Conservation (phyloP, 306 rosid species). For the Rubus parviflorus region DNA sequence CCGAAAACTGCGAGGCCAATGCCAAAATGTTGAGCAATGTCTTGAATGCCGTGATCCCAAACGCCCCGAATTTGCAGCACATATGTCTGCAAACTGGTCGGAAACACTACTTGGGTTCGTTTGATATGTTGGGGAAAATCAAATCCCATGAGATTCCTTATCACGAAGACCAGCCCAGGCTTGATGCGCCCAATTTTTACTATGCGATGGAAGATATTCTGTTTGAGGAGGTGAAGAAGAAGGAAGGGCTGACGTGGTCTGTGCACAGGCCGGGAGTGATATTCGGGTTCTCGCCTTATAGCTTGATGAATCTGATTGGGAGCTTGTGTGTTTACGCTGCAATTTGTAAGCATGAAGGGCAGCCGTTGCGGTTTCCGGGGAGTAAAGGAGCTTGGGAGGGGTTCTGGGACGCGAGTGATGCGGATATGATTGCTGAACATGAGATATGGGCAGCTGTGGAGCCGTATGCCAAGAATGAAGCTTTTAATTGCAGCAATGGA, state of each 20-base stretch:
- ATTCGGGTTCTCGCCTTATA: conserved; percentile 59
- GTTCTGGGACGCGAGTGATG: conserved; percentile 45
- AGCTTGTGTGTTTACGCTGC: conserved; percentile 51
- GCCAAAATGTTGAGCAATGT: conserved; percentile 53
- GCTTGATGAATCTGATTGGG: conserved; percentile 49
- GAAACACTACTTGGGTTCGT: conserved; percentile 51
- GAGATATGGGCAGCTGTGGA: conserved; percentile 71
- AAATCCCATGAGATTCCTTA: conserved; percentile 43
- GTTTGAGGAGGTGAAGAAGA: conserved; percentile 44
- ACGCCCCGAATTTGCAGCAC: conserved; percentile 56
- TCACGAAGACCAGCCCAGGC: conserved; percentile 48
- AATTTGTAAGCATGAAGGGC: conserved; percentile 56
- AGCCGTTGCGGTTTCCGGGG: conserved; percentile 52
- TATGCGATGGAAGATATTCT: conserved; percentile 50
- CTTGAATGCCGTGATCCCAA: conserved; percentile 52
- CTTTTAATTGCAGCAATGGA: conserved; percentile 55
- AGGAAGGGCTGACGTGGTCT: conserved; percentile 59
- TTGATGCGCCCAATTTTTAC: conserved; percentile 46
- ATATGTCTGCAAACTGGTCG: conserved; percentile 56
- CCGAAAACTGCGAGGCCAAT: conserved; percentile 48
- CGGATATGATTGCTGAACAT: conserved; percentile 66
- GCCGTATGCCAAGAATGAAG: conserved; percentile 52
- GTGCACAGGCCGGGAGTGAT: conserved; percentile 45
- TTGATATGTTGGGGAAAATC: conserved; percentile 40
- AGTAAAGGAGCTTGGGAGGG: conserved; percentile 40